A percentile compares a stretch with the other conserved stretches of the same genome.
Evolutionary conservation across 176 grass and related monocot genomes (phyloP).

Genomic region (Oropetium thomaeum): DNA sequence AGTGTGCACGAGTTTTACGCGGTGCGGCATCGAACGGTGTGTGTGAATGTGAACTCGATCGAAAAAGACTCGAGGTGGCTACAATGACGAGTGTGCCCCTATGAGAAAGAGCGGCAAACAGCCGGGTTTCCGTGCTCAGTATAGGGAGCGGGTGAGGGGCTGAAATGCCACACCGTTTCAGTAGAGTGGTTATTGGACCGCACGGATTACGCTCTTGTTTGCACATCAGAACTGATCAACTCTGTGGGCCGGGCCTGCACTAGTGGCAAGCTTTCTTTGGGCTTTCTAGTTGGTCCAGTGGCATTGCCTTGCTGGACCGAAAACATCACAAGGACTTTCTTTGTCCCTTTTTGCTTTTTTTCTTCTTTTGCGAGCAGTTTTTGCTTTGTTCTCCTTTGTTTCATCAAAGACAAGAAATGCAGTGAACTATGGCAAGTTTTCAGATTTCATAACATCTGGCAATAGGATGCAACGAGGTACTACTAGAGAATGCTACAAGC

Average conservation of each 20-base stretch:
- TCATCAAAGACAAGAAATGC: background rate
- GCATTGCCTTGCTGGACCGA: background rate
- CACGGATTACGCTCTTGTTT: background rate
- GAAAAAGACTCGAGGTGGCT: background rate
- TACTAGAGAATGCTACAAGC: too few relatives aligned
- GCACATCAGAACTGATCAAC: background rate
- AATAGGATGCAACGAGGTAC: too few relatives aligned
- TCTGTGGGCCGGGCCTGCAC: conserved; percentile 1
- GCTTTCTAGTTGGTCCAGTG: background rate
- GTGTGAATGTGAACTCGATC: background rate
- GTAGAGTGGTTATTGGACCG: background rate
- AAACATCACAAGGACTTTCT: background rate
- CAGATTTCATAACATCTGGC: too few relatives aligned
- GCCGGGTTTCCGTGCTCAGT: background rate
- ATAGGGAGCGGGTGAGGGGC: background rate
- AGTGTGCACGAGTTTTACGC: conserved; percentile 46
- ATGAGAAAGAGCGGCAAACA: too few relatives aligned
- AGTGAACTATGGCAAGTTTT: too few relatives aligned
- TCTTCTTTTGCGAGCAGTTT: too few relatives aligned
- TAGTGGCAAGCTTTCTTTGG: background rate
- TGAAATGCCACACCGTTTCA: background rate
- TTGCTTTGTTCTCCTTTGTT: background rate
- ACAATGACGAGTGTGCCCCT: conserved; percentile 15
- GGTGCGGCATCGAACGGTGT: background rate
- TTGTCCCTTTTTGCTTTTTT: background rate